Evolutionary conservation across 352 stramenopile species (phyloP), one percentile per base, ranked within the genome.

Genomic region (Phytopythium chamaehyphon): DNA sequence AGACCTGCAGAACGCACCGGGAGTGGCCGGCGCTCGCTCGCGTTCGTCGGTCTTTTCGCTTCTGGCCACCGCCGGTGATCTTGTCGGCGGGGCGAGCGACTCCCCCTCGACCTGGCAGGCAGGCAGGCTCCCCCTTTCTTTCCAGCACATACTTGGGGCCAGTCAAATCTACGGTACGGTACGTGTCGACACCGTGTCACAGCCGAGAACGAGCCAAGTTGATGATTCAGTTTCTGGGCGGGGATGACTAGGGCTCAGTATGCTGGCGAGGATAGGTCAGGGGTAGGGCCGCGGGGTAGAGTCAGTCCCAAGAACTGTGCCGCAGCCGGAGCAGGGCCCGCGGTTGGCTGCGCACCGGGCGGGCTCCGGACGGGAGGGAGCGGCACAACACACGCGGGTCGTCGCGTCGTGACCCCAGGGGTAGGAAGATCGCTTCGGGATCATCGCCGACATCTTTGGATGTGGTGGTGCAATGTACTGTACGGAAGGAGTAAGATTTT

Each of bases 191-290:
- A 33, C 28, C 28, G 28, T 33, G 28, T 33, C 28, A 33, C 28
- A 33, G 9, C 28, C 5, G 28, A 33, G 28, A 33, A 8, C 6
- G 38, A 52, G 46, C 39, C 53, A 53, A 46, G 26, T 21, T 44
- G 33, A 28, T 60, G 59, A 55, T 67, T 67, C 55, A 63, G 54
- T 59, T 66, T 54, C 47, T 56, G 59, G 45, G 43, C 51, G 38
- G 51, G 36, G 42, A 51, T 37, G 37, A 36, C 28, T 33, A 10
- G 28, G 28, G 28, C 9, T 33, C 28, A 33, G 28, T 33, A 33
- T 33, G 28, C 42, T 16, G 49, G 10, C 37, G 52, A 39, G 49
- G 45, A 14, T 55, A 50, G 44, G 51, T 39, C 16, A 44, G 42
- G 44, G 45, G 19, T 8, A 40, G 38, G 46, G 46, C 42, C 28